These are phyloP conservation scores for Graphium sp. DNA, from an alignment of 2,329 filamentous ascomycete species.

Conservation along the genomic window DNA sequence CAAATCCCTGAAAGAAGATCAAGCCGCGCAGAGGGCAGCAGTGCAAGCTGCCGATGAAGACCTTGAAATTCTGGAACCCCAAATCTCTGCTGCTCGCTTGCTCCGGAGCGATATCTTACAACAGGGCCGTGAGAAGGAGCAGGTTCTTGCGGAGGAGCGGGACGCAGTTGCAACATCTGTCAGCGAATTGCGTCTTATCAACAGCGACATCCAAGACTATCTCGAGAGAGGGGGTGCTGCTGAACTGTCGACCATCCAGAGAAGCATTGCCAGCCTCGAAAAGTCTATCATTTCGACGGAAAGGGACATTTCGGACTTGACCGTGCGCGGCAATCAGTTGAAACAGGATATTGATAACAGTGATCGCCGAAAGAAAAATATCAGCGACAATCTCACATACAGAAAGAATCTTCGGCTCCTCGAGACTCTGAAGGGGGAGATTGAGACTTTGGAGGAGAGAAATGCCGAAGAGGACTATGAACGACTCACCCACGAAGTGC, in stretches of 20 bases:
- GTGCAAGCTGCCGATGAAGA: slow-evolving; percentile 58
- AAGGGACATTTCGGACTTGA: slow-evolving; percentile 48
- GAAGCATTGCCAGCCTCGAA: slow-evolving; percentile 52
- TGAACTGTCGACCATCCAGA: slow-evolving; percentile 52
- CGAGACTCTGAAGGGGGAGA: slow-evolving; percentile 49
- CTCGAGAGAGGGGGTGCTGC: slow-evolving; percentile 56
- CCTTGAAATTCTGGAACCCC: slow-evolving; percentile 55
- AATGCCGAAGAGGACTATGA: slow-evolving; percentile 73
- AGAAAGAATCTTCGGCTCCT: slow-evolving; percentile 58
- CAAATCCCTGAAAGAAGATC: slow-evolving; percentile 53
- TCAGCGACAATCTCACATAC: slow-evolving; percentile 76
- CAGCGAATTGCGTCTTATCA: slow-evolving; percentile 59
- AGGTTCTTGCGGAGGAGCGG: slow-evolving; percentile 52
- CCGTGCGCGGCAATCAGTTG: slow-evolving; percentile 57
- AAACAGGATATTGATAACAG: slow-evolving; percentile 64
- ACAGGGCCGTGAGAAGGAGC: slow-evolving; percentile 56
- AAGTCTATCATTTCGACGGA: slow-evolving; percentile 48
- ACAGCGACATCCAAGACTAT: slow-evolving; percentile 67
- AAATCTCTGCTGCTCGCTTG: slow-evolving; percentile 58
- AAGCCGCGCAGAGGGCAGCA: slow-evolving; percentile 47
- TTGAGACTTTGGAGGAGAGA: slow-evolving; percentile 56
- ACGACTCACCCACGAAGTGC: slow-evolving; percentile 54
- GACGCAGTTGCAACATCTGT: slow-evolving; percentile 58
- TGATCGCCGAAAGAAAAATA: slow-evolving; percentile 70
- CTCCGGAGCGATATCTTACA: slow-evolving; percentile 62